phyloP scores from a whole-genome alignment of 2,329 filamentous ascomycete species.

The Penicillium sp. region DNA sequence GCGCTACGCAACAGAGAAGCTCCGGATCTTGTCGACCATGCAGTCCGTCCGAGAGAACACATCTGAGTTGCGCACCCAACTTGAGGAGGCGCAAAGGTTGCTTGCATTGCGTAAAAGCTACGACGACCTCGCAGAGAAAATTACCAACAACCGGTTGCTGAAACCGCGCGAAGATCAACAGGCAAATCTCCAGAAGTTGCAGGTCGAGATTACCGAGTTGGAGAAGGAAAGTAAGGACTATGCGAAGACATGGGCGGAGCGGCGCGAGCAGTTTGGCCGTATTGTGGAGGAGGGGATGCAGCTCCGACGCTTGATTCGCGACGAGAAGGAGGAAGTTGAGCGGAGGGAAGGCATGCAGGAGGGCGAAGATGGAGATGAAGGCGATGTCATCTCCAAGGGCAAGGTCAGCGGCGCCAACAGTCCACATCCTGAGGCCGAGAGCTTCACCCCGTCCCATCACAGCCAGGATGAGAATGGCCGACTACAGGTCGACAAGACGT shows the following conservation, averaged over 20 bases:
- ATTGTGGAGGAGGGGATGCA: constrained; percentile 91
- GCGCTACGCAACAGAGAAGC: constrained; percentile 77
- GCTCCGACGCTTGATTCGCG: constrained; percentile 78
- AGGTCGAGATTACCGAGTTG: constrained; percentile 83
- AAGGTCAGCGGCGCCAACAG: constrained; percentile 50
- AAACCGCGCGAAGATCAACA: constrained; percentile 81
- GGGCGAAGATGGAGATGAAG: constrained; percentile 57
- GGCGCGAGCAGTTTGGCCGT: constrained; percentile 78
- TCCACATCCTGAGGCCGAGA: constrained; percentile 50
- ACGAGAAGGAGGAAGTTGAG: constrained; percentile 94
- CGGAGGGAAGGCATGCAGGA: constrained; percentile 75
- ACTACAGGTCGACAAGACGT: constrained; percentile 34
- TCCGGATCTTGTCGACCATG: constrained; percentile 73
- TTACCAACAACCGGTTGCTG: constrained; percentile 75
- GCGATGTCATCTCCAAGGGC: constrained; percentile 50
- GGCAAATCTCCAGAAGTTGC: constrained; percentile 72
- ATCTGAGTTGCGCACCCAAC: constrained; percentile 64
- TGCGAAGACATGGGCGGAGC: constrained; percentile 76
- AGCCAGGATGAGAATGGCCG: constrained; percentile 34
- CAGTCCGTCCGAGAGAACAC: constrained; percentile 75
- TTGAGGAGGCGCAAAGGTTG: constrained; percentile 72
- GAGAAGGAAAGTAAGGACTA: constrained; percentile 81
- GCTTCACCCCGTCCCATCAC: constrained; percentile 35
- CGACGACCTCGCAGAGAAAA: constrained; percentile 82
- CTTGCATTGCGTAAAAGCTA: constrained; percentile 78